These are phyloP conservation scores for Pichia cabralensis DNA, from an alignment of 805 yeast species.

Conservation along the genomic window DNA sequence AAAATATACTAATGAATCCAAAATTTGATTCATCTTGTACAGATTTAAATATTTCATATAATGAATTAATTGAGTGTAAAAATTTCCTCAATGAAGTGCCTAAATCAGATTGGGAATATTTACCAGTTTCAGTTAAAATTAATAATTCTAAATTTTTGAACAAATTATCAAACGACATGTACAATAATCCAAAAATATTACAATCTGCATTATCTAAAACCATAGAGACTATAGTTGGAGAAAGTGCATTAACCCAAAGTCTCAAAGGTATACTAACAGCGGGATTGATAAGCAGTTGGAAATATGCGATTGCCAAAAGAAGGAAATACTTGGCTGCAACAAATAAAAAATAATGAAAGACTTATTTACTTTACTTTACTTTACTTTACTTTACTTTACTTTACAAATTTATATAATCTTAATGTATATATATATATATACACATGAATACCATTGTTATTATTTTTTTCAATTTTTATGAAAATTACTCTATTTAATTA, in stretches of 20 bases:
- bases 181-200: not conserved
- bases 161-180: not conserved
- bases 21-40: too few relatives aligned
- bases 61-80: conserved; percentile 3
- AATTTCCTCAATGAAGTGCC: conserved; percentile 16
- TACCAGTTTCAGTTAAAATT: conserved; percentile 17
- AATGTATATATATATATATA: too few relatives aligned
- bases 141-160: conserved; percentile 1
- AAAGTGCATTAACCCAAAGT: conserved; percentile 69
- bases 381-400: too few relatives aligned
- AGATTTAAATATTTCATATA: not conserved
- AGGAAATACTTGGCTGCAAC: too few relatives aligned
- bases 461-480: too few relatives aligned
- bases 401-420: too few relatives aligned
- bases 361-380: too few relatives aligned
- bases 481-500: too few relatives aligned
- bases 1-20: not conserved
- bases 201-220: conserved; percentile 14
- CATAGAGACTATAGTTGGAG: conserved; percentile 47
- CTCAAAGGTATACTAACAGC: conserved; percentile 82
- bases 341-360: too few relatives aligned
- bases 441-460: too few relatives aligned
- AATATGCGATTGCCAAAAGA: conserved; percentile 69
- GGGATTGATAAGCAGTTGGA: conserved; percentile 59
- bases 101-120: conserved; percentile 25